Conservation (phyloP, 805 yeast genomes). For the Myxozyma vanderwaltii region DNA sequence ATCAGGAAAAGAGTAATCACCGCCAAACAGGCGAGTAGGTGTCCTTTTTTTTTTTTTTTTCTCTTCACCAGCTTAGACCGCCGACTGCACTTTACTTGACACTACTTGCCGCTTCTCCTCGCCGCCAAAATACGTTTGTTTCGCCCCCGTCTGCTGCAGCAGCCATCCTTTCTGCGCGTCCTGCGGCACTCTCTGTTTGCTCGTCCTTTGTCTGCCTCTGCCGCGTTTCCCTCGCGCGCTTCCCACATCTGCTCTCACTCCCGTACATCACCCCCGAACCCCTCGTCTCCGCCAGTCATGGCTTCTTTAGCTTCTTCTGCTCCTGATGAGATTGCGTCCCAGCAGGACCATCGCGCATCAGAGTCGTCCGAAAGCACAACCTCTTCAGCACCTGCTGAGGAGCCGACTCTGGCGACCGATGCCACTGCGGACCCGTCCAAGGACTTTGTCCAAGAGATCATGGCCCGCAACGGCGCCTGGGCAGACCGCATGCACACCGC, state of each 20-base stretch:
- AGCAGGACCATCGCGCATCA: background rate
- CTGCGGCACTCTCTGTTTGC: background rate
- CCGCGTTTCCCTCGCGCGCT: background rate
- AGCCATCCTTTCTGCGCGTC: background rate
- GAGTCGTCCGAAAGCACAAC: background rate
- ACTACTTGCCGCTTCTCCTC: too few species aligned
- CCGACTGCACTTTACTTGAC: too few species aligned
- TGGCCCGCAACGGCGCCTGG: slow-evolving; percentile 51
- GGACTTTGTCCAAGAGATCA: slow-evolving; percentile 33
- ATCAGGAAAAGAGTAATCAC: too few species aligned
- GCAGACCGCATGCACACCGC: slow-evolving; percentile 49
- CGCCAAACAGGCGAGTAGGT: too few species aligned
- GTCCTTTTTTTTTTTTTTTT: too few species aligned
- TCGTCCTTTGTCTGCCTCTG: background rate
- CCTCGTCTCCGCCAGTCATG: background rate
- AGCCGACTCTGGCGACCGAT: background rate
- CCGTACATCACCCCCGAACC: background rate
- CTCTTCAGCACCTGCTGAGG: background rate
- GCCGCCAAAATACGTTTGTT: too few species aligned
- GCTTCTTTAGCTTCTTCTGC: background rate
- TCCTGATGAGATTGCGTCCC: slow-evolving; percentile 2
- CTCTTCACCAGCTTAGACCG: too few species aligned
- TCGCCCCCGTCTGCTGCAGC: background rate
- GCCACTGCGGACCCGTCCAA: slow-evolving; percentile 14
- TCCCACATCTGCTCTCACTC: background rate